phyloP scores from a whole-genome alignment of 1,284 basidiomycete genomes.

The Neolentinus lepideus region DNA sequence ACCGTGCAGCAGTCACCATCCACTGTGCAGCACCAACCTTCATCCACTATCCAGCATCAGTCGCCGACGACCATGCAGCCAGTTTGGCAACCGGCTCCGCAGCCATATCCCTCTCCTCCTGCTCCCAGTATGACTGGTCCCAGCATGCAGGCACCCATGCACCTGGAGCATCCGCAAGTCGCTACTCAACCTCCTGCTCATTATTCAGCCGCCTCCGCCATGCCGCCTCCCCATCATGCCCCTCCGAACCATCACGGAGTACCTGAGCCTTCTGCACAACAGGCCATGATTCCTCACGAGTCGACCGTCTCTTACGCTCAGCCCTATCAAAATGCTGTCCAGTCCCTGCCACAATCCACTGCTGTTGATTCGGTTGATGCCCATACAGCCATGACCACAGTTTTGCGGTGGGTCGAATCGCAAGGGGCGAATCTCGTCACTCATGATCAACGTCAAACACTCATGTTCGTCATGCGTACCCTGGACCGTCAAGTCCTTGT shows the following conservation, averaged over 20 bases:
- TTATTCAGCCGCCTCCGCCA: not conserved
- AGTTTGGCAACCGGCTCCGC: not conserved
- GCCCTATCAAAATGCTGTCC: not conserved
- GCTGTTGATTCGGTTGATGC: not conserved
- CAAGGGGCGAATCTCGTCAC: not conserved
- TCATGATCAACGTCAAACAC: not conserved
- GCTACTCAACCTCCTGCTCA: not conserved
- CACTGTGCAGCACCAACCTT: not conserved
- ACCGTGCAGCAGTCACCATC: no score
- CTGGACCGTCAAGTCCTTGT: not conserved
- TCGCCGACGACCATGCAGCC: not conserved
- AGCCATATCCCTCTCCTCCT: not conserved
- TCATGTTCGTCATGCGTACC: not conserved
- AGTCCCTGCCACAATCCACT: not conserved
- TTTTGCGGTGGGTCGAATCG: not conserved
- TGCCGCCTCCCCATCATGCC: not conserved
- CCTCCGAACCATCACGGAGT: not conserved
- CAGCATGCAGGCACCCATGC: not conserved
- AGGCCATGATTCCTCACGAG: not conserved
- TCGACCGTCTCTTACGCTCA: not conserved
- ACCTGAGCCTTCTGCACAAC: not conserved
- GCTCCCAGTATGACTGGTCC: not conserved
- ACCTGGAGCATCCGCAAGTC: not conserved
- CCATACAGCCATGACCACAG: not conserved
- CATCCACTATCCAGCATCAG: not conserved